Base-by-base conservation (phyloP, 148 eudicot genomes). In the Fallopia convolvulus region DNA sequence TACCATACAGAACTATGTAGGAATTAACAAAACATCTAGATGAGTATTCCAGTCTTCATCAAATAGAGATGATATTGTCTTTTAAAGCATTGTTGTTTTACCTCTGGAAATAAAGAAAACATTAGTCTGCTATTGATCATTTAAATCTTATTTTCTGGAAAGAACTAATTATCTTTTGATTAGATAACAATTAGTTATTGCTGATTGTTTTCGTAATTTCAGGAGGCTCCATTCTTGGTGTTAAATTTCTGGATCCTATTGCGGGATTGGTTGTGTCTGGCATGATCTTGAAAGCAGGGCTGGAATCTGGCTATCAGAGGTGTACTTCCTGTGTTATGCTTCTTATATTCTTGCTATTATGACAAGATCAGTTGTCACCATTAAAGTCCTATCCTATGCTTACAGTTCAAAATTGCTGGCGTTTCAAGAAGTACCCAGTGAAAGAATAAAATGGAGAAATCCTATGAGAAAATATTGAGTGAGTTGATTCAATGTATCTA, bases 141-240 rank as follows among this genome's bases (percentile, higher is more conserved):
- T 9, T 26, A 58, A 20, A 58, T 58, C 65, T 65, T 13, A 65
- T 11, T 65, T 65, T 33, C 39, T 32, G 70, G 17, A 32, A 65
- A 65, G 18, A 13, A 65, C 41, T 36, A 36, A 14, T 68, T 68
- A 68, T 68, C 44, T 46, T 33, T 33, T 9, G 41, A 33, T 13
- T 33, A 7, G n/a, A 6, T 65, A 68, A 17, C 3, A 26, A 26
- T 26, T 61, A 61, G 68, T 15, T 9, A 39, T 8, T 36, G 46
- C 36, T 36, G 72, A 68, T 68, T 36, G 20, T 36, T 36, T 68
- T 32, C 21, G 17, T 39, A 80, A 30, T 75, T 46, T 60, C 82
- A 96, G 99, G 99, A 75, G 99, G 99, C 66, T 85, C 99, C 75
- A 90, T 91, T 80, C 93, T 96, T 72, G 99, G 99, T 60, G 84